Conservation (phyloP, 345 rosid genomes). For the Sapria himalayana region DNA sequence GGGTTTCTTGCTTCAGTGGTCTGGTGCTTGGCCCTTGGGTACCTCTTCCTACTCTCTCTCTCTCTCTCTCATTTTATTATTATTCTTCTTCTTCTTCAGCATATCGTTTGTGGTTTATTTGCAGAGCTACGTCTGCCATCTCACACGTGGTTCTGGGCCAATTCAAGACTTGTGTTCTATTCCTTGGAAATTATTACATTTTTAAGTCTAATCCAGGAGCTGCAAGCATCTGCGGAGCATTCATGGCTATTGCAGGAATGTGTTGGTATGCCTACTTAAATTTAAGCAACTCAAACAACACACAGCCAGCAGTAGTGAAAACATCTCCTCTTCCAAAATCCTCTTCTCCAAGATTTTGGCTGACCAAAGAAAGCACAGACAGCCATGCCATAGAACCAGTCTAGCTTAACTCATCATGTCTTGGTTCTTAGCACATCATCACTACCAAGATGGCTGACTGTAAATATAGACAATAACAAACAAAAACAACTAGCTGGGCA, state of each 20-base stretch:
- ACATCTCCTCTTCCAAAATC: constrained; percentile 11
- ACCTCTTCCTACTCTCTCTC: constrained; percentile 8
- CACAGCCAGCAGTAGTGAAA: constrained; percentile 21
- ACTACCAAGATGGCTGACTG: too few relatives aligned
- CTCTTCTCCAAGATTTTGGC: constrained; percentile 22
- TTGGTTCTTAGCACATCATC: too few relatives aligned
- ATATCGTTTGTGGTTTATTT: background rate
- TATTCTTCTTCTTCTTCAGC: background rate
- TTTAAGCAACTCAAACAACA: constrained; percentile 23
- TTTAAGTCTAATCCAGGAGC: constrained; percentile 62
- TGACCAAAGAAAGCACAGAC: constrained; percentile 24
- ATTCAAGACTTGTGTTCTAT: constrained; percentile 73
- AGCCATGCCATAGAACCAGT: too few relatives aligned
- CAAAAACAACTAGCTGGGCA: too few relatives aligned
- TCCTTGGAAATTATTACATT: constrained; percentile 59
- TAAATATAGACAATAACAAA: too few relatives aligned
- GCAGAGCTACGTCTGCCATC: constrained; percentile 90
- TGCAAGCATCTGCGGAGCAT: constrained; percentile 61
- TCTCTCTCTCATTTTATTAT: background rate
- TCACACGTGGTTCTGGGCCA: constrained; percentile 89
- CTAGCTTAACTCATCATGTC: too few relatives aligned
- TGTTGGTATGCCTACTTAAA: constrained; percentile 43
- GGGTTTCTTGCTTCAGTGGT: constrained; percentile 91
- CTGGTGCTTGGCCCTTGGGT: constrained; percentile 97
- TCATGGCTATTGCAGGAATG: constrained; percentile 64